Conservation (phyloP, 2,329 filamentous ascomycete species). For the Cadophora sp. region DNA sequence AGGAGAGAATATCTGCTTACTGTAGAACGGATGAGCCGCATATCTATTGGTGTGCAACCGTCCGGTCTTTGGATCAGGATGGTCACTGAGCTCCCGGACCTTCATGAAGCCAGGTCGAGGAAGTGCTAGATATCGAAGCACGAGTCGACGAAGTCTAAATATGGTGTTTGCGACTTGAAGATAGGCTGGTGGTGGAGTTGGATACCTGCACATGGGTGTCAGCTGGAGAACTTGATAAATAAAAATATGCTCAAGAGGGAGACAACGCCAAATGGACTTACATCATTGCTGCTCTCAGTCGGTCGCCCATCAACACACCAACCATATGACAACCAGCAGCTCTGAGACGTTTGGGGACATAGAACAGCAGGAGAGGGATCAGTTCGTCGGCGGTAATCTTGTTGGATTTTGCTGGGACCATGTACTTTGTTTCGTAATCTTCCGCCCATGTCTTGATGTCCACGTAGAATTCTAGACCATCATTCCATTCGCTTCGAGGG, state of each 20-base stretch:
- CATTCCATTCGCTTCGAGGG: conserved; percentile 49
- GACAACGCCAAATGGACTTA: conserved; percentile 47
- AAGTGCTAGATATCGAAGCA: conserved; percentile 63
- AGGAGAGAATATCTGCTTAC: background rate
- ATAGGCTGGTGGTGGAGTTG: conserved; percentile 51
- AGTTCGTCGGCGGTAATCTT: conserved; percentile 63
- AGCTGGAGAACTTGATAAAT: background rate
- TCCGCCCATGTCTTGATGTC: conserved; percentile 57
- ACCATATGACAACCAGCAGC: conserved; percentile 58
- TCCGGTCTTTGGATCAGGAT: conserved; percentile 59
- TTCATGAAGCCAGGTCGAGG: conserved; percentile 57
- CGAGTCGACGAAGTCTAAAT: conserved; percentile 59
- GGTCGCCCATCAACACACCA: conserved; percentile 67
- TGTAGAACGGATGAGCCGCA: conserved; percentile 70
- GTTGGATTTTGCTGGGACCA: conserved; percentile 61
- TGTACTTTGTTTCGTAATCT: conserved; percentile 63
- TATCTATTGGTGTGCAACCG: conserved; percentile 59
- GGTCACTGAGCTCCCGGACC: conserved; percentile 51
- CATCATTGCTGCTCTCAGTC: conserved; percentile 70
- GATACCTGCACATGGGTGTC: conserved; percentile 47
- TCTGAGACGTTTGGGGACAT: conserved; percentile 55
- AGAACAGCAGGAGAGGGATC: conserved; percentile 64
- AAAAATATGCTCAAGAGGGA: too few relatives aligned
- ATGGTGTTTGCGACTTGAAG: conserved; percentile 53
- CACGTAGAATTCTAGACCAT: conserved; percentile 59